Base-by-base conservation (phyloP, 768 basidiomycete genomes). In the Pleurotus tuber-regium region DNA sequence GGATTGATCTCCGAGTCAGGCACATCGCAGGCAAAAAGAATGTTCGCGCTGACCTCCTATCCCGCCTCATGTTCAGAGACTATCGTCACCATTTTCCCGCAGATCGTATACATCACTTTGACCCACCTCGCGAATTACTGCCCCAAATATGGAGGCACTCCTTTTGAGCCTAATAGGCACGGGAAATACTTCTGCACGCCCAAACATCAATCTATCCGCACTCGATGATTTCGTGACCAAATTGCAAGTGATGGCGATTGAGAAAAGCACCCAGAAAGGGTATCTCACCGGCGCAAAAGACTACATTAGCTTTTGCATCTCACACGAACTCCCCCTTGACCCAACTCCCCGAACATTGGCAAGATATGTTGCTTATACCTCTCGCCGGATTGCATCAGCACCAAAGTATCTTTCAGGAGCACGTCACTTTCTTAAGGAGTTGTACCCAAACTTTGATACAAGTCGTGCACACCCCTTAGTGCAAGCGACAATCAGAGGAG, bases 341-440 rank as follows among this genome's bases (percentile, higher is more conserved):
- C 72, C 67, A 0, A 70, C 70, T 0, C 38, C 51, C 0, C 67
- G 76, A 29, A 71, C 71, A 0, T 51, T 78, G 0, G 62, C 63
- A 7, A 66, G 70, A 33, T 78, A 59, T 57, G 57, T 61, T 2
- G 60, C 68, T 2, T 77, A 60, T 58, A 72, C 69, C 64, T 66
- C 54, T 1, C 63, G 21, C 40, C 58, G 14, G 10, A 59, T 61
- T 26, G 33, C 51, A 1, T 61, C 58, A 2, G 48, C 42, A 5
- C 16, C 54, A 1, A 54, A 47, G 51, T 65, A 65, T 49, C 58
- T 65, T 3, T 51, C 63, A 3, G 65, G 63, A 8, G 55, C 52
- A n/a, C 47, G 58, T 0, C 58, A 66, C 36, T 61, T 62, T 33
- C 44, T 67, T 7, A 52, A 50, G 2, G 53, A 60, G 19, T 14